Conservation (phyloP, 352 stramenopile genomes). For the Phytophthora litchii region DNA sequence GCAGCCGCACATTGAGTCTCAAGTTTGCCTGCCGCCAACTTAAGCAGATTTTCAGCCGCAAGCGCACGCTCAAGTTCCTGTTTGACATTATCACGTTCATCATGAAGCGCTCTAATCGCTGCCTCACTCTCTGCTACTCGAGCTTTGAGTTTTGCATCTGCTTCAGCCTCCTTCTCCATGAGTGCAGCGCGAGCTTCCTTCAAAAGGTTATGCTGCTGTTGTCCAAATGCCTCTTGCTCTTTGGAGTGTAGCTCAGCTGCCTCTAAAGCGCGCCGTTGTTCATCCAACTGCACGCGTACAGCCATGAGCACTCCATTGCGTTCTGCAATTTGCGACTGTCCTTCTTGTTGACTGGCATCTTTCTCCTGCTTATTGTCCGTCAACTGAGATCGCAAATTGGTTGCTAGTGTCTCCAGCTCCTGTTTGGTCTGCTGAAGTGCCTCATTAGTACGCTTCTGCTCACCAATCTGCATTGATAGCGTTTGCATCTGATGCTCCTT, state of each 20-base stretch:
- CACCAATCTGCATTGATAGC: slow-evolving; percentile 53
- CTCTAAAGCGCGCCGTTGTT: slow-evolving; percentile 69
- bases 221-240: slow-evolving; percentile 60
- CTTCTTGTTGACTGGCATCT: slow-evolving; percentile 61
- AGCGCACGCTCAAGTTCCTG: slow-evolving; percentile 44
- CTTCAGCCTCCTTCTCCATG: slow-evolving; percentile 52
- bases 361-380: slow-evolving; percentile 65
- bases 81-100: slow-evolving; percentile 51
- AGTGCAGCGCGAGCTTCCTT: slow-evolving; percentile 52
- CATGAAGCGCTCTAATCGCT: slow-evolving; percentile 36
- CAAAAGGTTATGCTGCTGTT: slow-evolving; percentile 60
- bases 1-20: slow-evolving; percentile 41
- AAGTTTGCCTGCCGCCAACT: slow-evolving; percentile 37
- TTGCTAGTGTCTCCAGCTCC: slow-evolving; percentile 68
- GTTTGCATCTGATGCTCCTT: slow-evolving; percentile 66
- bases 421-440: slow-evolving; percentile 67
- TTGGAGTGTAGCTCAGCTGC: slow-evolving; percentile 69
- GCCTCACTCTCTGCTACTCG: slow-evolving; percentile 41
- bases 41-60: slow-evolving; percentile 39
- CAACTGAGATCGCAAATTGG: slow-evolving; percentile 60
- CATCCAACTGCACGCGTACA: slow-evolving; percentile 76
- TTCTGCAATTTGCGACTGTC: slow-evolving; percentile 61
- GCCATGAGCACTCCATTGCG: slow-evolving; percentile 78
- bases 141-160: slow-evolving; percentile 49
- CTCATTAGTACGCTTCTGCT: slow-evolving; percentile 62